These are phyloP conservation scores for Diaporthe citriasiana DNA, from an alignment of 2,329 filamentous ascomycete species.

Conservation along the genomic window DNA sequence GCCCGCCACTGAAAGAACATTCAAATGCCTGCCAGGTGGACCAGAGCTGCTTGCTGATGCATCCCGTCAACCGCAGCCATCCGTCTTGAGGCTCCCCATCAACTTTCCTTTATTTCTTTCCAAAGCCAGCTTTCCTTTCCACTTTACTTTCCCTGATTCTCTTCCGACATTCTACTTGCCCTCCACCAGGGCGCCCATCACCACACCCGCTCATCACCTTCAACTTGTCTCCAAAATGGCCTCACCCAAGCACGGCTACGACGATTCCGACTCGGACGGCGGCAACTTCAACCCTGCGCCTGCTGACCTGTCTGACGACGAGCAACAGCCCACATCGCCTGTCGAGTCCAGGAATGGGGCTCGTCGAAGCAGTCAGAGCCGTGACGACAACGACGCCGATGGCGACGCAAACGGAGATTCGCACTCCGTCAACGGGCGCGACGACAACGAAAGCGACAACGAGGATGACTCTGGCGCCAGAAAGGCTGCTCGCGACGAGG, in stretches of 20 bases:
- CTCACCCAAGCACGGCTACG: slow-evolving; percentile 56
- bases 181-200: background rate
- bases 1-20: slow-evolving; percentile 40
- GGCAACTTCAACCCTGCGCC: slow-evolving; percentile 90
- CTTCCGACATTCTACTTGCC: background rate
- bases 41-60: slow-evolving; percentile 34
- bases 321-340: slow-evolving; percentile 52
- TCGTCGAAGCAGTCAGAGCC: slow-evolving; percentile 40
- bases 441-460: slow-evolving; percentile 53
- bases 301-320: slow-evolving; percentile 80
- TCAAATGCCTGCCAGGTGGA: slow-evolving; percentile 38
- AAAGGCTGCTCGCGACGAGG: slow-evolving; percentile 46
- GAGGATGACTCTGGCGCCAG: slow-evolving; percentile 59
- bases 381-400: slow-evolving; percentile 49
- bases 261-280: slow-evolving; percentile 82
- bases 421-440: slow-evolving; percentile 39
- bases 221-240: slow-evolving; percentile 57
- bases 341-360: slow-evolving; percentile 46
- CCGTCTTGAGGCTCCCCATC: slow-evolving; percentile 16
- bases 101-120: slow-evolving; percentile 38
- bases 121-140: background rate
- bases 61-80: slow-evolving; percentile 33
- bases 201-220: background rate
- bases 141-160: background rate
- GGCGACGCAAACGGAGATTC: slow-evolving; percentile 42